Conservation (phyloP, 2,329 filamentous ascomycete species). For the Claviceps paspali region DNA sequence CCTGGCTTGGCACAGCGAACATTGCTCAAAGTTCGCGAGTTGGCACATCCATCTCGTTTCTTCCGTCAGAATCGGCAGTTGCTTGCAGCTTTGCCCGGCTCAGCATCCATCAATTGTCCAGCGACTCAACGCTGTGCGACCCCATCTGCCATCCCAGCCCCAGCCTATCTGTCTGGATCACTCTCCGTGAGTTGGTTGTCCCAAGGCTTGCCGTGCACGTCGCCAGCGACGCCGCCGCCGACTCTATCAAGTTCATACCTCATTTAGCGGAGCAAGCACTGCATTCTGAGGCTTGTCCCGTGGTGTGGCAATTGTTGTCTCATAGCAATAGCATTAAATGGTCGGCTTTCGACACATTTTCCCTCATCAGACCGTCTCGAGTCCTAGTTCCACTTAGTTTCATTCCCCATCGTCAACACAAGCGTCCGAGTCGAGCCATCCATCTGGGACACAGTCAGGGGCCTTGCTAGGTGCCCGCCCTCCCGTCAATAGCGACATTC, state of each 20-base stretch:
- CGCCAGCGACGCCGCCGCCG: neutral
- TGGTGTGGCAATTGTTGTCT: neutral
- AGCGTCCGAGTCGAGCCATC: neutral
- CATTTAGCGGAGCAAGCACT: neutral
- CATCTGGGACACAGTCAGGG: constrained; percentile 1
- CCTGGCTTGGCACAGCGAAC: neutral
- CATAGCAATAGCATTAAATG: neutral
- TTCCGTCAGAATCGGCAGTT: neutral
- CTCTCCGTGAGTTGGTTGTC: neutral
- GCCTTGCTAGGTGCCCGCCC: constrained; percentile 3
- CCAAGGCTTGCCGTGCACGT: neutral
- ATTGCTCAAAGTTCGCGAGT: neutral
- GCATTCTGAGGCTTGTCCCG: neutral
- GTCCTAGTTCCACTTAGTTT: constrained; percentile 2
- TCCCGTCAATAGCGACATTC: neutral
- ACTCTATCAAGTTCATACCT: neutral
- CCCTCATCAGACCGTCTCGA: neutral
- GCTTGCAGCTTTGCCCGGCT: neutral
- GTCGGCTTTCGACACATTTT: neutral
- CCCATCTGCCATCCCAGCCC: neutral
- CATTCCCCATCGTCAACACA: neutral
- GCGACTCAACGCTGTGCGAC: neutral
- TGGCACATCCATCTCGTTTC: neutral
- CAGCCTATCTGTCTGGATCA: neutral
- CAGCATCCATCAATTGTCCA: neutral